A percentile compares a stretch with the other conserved stretches of the same genome.
Evolutionary conservation across 2,329 filamentous ascomycete species (phyloP).

Genomic region (Clonostachys byssicola): DNA sequence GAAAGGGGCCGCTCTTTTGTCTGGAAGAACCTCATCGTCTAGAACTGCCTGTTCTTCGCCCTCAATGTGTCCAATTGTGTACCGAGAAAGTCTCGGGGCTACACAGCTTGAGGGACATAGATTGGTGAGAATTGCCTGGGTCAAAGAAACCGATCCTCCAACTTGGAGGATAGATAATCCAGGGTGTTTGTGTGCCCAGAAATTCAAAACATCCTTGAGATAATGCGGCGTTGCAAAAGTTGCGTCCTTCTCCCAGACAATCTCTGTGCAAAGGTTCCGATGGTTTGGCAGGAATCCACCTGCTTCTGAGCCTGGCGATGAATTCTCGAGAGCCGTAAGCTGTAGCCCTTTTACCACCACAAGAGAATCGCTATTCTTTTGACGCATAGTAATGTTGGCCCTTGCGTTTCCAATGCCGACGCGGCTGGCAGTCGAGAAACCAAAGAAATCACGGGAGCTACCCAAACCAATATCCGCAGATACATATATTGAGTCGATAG

Average conservation of each 20-base stretch:
- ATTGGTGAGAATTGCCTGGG: conserved; percentile 9
- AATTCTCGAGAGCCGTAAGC: conserved; percentile 27
- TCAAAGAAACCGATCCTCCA: conserved; percentile 13
- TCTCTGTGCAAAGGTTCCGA: conserved; percentile 41
- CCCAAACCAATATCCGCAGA: conserved; percentile 12
- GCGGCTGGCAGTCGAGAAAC: conserved; percentile 31
- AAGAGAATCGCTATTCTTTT: conserved; percentile 22
- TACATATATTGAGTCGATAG: conserved; percentile 39
- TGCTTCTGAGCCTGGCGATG: conserved; percentile 9
- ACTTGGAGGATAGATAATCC: conserved; percentile 31
- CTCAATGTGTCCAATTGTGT: conserved; percentile 2
- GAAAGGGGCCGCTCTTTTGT: neutral
- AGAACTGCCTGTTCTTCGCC: conserved; percentile 7
- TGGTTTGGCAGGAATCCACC: conserved; percentile 40
- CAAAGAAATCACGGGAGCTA: conserved; percentile 31
- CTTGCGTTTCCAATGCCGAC: conserved; percentile 28
- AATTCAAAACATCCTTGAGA: conserved; percentile 17
- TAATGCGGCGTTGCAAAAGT: conserved; percentile 11
- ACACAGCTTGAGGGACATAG: conserved; percentile 22
- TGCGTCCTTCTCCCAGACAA: conserved; percentile 40
- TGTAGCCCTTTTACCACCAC: conserved; percentile 40
- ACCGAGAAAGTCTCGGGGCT: neutral
- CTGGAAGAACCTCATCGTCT: conserved; percentile 2
- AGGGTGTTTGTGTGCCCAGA: conserved; percentile 32
- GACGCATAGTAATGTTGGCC: conserved; percentile 38